A percentile compares a stretch with the other conserved stretches of the same genome.
Evolutionary conservation across 23 red algal species (phyloP).

Genomic region (Pyropia yezoensis): DNA sequence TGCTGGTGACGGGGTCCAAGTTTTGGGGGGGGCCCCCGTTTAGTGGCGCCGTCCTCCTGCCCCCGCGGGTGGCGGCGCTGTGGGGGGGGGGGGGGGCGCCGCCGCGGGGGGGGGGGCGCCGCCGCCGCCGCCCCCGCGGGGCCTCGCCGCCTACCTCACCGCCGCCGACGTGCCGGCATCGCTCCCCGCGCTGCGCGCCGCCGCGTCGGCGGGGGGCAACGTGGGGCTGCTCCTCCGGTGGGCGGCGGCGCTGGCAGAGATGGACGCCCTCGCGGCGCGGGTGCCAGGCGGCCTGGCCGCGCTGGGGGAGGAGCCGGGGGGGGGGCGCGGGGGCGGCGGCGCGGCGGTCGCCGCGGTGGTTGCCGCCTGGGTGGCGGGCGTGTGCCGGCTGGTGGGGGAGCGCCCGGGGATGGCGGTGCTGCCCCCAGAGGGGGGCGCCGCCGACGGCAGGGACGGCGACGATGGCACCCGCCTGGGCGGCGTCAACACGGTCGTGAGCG

Average conservation of each 20-base stretch:
- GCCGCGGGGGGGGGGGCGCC: neutral
- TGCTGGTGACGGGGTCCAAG: slow-evolving; percentile 15
- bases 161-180: neutral
- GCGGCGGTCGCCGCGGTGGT: neutral
- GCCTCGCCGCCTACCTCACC: slow-evolving; percentile 11
- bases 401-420: neutral
- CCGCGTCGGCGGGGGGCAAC: neutral
- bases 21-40: slow-evolving; percentile 13
- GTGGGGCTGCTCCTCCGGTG: slow-evolving; percentile 9
- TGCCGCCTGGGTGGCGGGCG: neutral
- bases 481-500: slow-evolving; percentile 3
- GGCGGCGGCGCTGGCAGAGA: slow-evolving; percentile 9
- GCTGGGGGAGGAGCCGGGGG: neutral
- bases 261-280: neutral
- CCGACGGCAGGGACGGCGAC: too few relatives aligned
- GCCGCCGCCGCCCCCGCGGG: neutral
- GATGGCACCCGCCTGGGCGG: neutral
- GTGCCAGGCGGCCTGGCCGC: neutral
- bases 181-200: neutral
- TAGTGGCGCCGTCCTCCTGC: slow-evolving; percentile 13
- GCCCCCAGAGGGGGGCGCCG: too few relatives aligned
- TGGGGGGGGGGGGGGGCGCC: neutral
- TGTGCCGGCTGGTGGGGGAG: neutral
- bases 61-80: too few relatives aligned
- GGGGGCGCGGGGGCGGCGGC: neutral